Conservation (phyloP, 768 basidiomycete species). For the Tricholoma saponaceum region DNA sequence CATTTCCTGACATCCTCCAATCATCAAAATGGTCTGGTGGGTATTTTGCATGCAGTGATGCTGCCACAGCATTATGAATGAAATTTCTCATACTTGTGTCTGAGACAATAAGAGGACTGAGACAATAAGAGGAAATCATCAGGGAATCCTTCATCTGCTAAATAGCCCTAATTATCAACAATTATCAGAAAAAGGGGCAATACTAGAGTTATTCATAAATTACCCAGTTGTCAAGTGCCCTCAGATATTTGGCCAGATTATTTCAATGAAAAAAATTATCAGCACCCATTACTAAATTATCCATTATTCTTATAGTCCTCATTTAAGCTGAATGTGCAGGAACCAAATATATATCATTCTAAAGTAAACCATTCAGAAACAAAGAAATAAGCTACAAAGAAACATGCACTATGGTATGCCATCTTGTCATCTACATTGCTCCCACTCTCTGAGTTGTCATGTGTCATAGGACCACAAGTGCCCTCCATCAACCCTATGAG, state of each 20-base stretch:
- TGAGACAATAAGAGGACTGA: slow-evolving; percentile 15
- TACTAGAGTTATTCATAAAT: neutral
- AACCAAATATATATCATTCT: neutral
- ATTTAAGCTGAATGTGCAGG: no score
- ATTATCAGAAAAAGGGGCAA: neutral
- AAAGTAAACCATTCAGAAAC: neutral
- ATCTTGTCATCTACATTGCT: no score
- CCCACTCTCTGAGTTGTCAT: no score
- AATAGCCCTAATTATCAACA: neutral
- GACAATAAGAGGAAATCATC: neutral
- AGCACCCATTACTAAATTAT: no score
- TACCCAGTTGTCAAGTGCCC: neutral
- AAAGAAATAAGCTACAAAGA: no score
- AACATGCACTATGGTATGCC: no score
- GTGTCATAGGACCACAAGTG: no score
- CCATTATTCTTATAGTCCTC: no score
- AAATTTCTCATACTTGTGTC: slow-evolving; percentile 13
- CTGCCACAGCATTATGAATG: slow-evolving; percentile 9
- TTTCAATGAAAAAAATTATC: no score
- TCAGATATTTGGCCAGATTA: no score
- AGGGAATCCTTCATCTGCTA: no score
- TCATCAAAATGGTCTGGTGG: slow-evolving; percentile 4
- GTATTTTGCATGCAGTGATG: slow-evolving; percentile 7
- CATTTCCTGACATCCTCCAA: neutral
- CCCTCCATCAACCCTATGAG: no score